Base-by-base conservation (phyloP, 2,329 filamentous ascomycete genomes). In the Pleochaeta shiraiana region DNA sequence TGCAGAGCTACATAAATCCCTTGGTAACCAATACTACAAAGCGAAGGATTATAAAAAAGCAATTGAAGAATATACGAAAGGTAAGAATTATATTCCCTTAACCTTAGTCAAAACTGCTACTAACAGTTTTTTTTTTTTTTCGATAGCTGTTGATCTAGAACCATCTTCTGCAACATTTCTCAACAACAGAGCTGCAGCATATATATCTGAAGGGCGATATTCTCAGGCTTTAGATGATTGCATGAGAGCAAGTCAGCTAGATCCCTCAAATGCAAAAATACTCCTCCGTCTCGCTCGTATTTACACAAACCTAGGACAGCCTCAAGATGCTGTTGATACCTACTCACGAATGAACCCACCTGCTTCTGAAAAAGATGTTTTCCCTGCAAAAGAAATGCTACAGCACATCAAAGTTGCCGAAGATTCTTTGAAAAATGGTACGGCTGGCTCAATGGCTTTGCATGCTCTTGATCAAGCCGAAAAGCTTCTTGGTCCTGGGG, bases 1-100 rank as follows among this genome's bases (percentile, higher is more conserved):
- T 73, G 90, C 92, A 30, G 93, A 98, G 76, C 80, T 84, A 14
- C 95, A 86, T 81, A 98, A 98, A 79, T 83, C 88, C 70, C 83
- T 88, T 1, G 93, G 93, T 66, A 98, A 98, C 78, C 93, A 93
- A 72, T 92, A 89, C 73, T 98, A 96, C 82, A 97, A 96, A 78
- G 88, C 91, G 68, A 89, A 87, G 73, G 88, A 96, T 72, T 98
- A 92, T 74, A 77, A 80, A 66, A 86, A 87, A 73, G 92, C 93
- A 28, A 91, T 97, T 73, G 82, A 88, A 69, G 90, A 96, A 75
- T 98, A 97, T 75, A 89, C 88, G 70, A 95, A 95, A 83, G 92
- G 92, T 95, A 50, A 6, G 79, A 47, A 30, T 60, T 24, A 45
- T 31, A 21, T 53, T 47, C 16, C 43, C n/a, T n/a, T n/a, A 30